Evolutionary conservation across 768 basidiomycete genomes (phyloP).

Genomic region (Lanmaoa pseudosensibilis): DNA sequence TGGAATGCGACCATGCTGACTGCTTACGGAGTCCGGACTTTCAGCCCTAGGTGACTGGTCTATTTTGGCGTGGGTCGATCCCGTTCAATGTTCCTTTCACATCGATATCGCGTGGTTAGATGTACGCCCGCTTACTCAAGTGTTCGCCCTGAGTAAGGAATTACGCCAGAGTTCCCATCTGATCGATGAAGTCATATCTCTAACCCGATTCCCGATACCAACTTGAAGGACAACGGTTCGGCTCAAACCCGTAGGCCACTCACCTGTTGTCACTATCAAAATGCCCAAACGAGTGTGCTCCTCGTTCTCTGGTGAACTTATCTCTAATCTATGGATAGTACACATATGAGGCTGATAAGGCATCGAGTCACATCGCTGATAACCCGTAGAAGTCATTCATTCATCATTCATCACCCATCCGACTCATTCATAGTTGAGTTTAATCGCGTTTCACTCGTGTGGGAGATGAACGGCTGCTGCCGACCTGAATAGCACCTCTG

Average conservation of each 20-base stretch:
- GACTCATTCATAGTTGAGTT: conserved; percentile 16
- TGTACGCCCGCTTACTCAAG: background rate
- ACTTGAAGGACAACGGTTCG: conserved; percentile 2
- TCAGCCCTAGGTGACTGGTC: background rate
- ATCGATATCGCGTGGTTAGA: conserved; percentile 2
- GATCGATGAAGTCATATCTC: conserved; percentile 9
- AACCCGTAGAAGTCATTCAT: conserved; percentile 15
- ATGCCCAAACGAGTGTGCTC: conserved; percentile 1
- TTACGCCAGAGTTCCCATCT: conserved; percentile 1
- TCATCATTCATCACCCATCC: background rate
- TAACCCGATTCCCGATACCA: conserved; percentile 3
- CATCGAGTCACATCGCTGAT: conserved; percentile 18
- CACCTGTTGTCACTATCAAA: conserved; percentile 4
- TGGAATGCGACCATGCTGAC: background rate
- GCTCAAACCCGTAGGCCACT: conserved; percentile 3
- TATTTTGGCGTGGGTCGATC: conserved; percentile 6
- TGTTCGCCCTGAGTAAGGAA: background rate
- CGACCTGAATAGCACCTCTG: conserved; percentile 1
- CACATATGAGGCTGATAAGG: conserved; percentile 14
- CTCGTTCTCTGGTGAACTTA: background rate
- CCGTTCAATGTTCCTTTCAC: background rate
- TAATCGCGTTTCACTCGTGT: background rate
- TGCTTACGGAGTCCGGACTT: background rate
- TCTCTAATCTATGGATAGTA: background rate
- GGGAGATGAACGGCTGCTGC: conserved; percentile 13